Evolutionary conservation across 1,284 basidiomycete genomes (phyloP), one percentile per base, ranked within the genome.

Genomic region (Omphalotus olearius): DNA sequence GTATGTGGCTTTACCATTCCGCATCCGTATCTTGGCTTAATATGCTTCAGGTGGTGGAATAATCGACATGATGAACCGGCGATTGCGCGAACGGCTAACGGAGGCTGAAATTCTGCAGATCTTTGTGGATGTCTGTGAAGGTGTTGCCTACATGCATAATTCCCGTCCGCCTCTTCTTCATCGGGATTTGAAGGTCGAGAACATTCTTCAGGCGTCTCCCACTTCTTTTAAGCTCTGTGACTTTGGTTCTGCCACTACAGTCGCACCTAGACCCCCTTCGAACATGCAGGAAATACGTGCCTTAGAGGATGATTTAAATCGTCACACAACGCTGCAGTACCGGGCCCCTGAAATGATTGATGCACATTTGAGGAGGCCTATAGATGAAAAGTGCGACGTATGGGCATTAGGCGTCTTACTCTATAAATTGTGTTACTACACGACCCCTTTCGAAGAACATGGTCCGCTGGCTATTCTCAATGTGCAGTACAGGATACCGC

Each of bases 271-370:
- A 52, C 78, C 90, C 6, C 91, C 93, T 14, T 72, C 83, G 6
- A 85, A 78, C 26, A 85, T 82, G 47, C 82, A 86, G 56, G 93
- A 96, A 66, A 87, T 98, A 45, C 84, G 91, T 44, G 80, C 82
- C 6, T 76, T 98, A 9, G 96, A 98, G 63, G 81, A 87, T 23
- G 96, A 99, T 67, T 78, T 99, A 44, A 97, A 98, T 66, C 82
- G 88, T 60, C 90, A 96, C 65, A 98, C 95, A 1, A 98, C 95
- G 1, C 74, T 98, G 54, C 95, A 97, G 66, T 98, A 98, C 64
- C 79, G 97, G 39, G 93, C 96, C 36, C 97, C 97, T 2, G 97
- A 99, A 69, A 98, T 99, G 93, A 90, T 99, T 26, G 96, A 99
- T 65, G 83, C 89, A 0, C 89, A 89, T 67, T 78, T 88, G 47